phyloP scores from a whole-genome alignment of 495 filamentous ascomycete genomes.

The Cladorrhinum samala region DNA sequence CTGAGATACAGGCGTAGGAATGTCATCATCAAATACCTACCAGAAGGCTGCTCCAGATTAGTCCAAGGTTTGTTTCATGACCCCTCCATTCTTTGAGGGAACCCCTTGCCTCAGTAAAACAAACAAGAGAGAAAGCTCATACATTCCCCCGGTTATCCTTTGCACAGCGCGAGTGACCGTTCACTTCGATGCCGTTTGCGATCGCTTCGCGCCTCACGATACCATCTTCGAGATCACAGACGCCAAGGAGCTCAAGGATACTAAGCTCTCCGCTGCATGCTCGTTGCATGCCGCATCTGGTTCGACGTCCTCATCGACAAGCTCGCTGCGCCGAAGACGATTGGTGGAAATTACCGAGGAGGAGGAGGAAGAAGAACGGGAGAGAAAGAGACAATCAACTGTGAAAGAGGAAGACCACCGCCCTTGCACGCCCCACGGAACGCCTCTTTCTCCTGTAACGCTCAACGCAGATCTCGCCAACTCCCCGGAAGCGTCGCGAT shows the following conservation, averaged over 20 bases:
- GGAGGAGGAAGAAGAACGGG: constrained; percentile 51
- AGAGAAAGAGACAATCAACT: constrained; percentile 42
- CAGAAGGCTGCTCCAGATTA: constrained; percentile 81
- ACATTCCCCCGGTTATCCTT: background rate
- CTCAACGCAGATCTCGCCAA: constrained; percentile 31
- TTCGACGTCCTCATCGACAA: constrained; percentile 80
- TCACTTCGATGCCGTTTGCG: constrained; percentile 80
- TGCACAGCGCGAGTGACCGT: constrained; percentile 79
- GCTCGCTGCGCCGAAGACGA: constrained; percentile 65
- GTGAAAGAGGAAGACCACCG: constrained; percentile 33
- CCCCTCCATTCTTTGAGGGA: constrained; percentile 3
- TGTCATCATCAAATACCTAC: constrained; percentile 86
- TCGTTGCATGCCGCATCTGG: constrained; percentile 83
- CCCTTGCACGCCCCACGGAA: background rate
- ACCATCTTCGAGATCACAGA: constrained; percentile 66
- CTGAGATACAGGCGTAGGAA: constrained; percentile 84
- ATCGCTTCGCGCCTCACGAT: constrained; percentile 84
- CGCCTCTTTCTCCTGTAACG: constrained; percentile 20
- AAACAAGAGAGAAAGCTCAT: constrained; percentile 10
- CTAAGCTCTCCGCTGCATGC: constrained; percentile 80
- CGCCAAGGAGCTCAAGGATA: constrained; percentile 77
- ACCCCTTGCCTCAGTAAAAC: background rate
- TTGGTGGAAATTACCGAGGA: constrained; percentile 92
- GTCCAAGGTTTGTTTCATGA: constrained; percentile 65
- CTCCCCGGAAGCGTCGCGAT: constrained; percentile 35